Evolutionary conservation across 305 asterid species (phyloP).

Genomic region (Fraxinus angustifolia): DNA sequence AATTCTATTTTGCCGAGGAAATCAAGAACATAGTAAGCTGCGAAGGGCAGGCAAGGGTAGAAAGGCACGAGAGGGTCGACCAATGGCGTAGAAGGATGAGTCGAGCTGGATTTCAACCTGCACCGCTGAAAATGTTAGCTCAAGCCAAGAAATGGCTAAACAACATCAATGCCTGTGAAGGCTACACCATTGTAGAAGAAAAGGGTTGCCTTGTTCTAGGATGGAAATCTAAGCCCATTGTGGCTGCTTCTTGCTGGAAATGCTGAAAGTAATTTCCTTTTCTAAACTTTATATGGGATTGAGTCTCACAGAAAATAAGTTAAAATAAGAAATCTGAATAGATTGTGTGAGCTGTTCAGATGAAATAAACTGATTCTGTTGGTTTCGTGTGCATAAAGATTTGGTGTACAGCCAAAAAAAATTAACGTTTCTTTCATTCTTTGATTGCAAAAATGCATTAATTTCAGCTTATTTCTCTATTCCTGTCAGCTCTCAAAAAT

Average conservation of each 20-base stretch:
- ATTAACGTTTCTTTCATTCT: constrained; percentile 26
- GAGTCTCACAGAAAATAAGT: not conserved
- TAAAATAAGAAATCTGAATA: constrained; percentile 24
- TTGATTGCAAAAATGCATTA: constrained; percentile 2
- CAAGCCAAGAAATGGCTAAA: constrained; percentile 48
- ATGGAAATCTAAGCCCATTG: constrained; percentile 67
- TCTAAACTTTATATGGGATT: not conserved
- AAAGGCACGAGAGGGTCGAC: constrained; percentile 85
- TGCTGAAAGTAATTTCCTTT: constrained; percentile 32
- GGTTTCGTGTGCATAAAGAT: not conserved
- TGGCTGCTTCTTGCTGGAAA: constrained; percentile 67
- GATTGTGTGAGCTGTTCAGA: constrained; percentile 25
- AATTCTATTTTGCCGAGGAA: constrained; percentile 80
- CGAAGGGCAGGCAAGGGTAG: constrained; percentile 79
- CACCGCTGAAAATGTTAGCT: constrained; percentile 50
- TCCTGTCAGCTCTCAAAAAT: not conserved
- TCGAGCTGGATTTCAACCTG: constrained; percentile 78
- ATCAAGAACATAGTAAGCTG: constrained; percentile 87
- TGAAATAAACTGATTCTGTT: constrained; percentile 21
- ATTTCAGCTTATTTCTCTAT: not conserved
- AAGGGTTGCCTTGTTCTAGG: constrained; percentile 70
- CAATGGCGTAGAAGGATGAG: constrained; percentile 97
- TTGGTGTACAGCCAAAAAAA: not conserved
- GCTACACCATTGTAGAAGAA: constrained; percentile 48
- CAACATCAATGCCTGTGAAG: constrained; percentile 36